Percentiles rank a stretch among this genome's conserved stretches.
Evolutionary conservation across 768 basidiomycete genomes (phyloP).

Genomic region (Boletus tylopilopsis): DNA sequence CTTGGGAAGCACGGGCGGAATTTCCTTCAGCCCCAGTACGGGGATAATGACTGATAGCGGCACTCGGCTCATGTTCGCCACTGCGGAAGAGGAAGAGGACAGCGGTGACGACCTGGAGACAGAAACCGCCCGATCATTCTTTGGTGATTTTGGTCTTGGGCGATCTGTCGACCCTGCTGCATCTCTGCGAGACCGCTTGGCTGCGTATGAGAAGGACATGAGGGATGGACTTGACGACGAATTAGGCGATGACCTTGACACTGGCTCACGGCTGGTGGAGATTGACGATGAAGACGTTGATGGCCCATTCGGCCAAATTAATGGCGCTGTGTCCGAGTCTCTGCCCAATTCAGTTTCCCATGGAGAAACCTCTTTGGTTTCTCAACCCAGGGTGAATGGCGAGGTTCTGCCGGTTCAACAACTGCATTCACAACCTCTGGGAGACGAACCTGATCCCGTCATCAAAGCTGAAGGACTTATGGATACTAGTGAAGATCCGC

Average conservation of each 20-base stretch:
- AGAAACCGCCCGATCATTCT: slow-evolving; percentile 41
- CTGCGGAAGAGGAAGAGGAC: slow-evolving; percentile 57
- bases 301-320: slow-evolving; percentile 26
- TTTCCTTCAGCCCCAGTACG: slow-evolving; percentile 58
- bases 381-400: slow-evolving; percentile 45
- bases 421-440: slow-evolving; percentile 45
- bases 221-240: slow-evolving; percentile 33
- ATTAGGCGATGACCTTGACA: slow-evolving; percentile 14
- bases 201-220: slow-evolving; percentile 57
- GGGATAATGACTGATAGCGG: slow-evolving; percentile 48
- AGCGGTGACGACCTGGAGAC: slow-evolving; percentile 46
- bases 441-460: slow-evolving; percentile 51
- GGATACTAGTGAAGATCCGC: slow-evolving; percentile 61
- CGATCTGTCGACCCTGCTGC: slow-evolving; percentile 51
- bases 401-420: slow-evolving; percentile 46
- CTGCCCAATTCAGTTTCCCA: slow-evolving; percentile 23
- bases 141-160: slow-evolving; percentile 43
- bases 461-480: slow-evolving; percentile 62
- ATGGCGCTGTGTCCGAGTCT: slow-evolving; percentile 35
- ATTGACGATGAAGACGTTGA: slow-evolving; percentile 33
- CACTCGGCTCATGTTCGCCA: slow-evolving; percentile 54
- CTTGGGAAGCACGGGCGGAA: slow-evolving; percentile 54
- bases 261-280: slow-evolving; percentile 26
- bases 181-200: slow-evolving; percentile 56
- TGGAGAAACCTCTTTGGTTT: slow-evolving; percentile 38